Base-by-base conservation (phyloP, 1,284 basidiomycete genomes). In the Cryptococcus hybrid region DNA sequence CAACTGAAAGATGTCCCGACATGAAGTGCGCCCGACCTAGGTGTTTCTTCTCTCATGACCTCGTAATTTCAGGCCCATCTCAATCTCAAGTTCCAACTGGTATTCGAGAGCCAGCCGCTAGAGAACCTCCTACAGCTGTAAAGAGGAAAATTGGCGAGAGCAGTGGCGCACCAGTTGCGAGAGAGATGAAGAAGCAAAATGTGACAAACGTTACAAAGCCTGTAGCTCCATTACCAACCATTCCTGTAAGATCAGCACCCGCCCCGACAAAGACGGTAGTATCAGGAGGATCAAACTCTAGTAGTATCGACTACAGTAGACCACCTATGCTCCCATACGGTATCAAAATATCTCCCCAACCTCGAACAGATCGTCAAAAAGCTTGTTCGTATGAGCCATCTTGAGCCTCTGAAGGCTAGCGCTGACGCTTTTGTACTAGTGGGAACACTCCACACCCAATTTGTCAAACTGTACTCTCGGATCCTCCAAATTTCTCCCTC, bases 321-420 rank as follows among this genome's bases (percentile, higher is more conserved):
- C 53, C 59, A 1, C 68, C 69, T 0, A 57, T 47, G n/a, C 48
- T 74, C 7, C 67, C 65, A 1, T 55, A 61, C 13, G 54, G 38
- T 1, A 58, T 50, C 40, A 65, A 64, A 47, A 18, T 57, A 15
- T 57, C 69, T 5, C 66, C 66, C 2, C 73, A 75, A 45, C 71
- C 73, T 5, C 56, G 64, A 2, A 58, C 68, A 5, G 73, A 75
- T 40, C 49, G 74, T 1, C 72, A 75, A 56, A 74, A 75, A 56
- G 72, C 59, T 5, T 58, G 73, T 47, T 24, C n/a, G 46, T 42
- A 44, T 71, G 46, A 61, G 70, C 64, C 4, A 39, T 40, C n/a
- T 7, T 15, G 4, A 4, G 7, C 5, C 36, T n/a, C 5, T 7
- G 13, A 24, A 13, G 5, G 46, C 46, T 13, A n/a, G 11, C 15